These are phyloP conservation scores for Ganoderma resinaceum DNA, from an alignment of 1,284 basidiomycete genomes.

Conservation along the genomic window DNA sequence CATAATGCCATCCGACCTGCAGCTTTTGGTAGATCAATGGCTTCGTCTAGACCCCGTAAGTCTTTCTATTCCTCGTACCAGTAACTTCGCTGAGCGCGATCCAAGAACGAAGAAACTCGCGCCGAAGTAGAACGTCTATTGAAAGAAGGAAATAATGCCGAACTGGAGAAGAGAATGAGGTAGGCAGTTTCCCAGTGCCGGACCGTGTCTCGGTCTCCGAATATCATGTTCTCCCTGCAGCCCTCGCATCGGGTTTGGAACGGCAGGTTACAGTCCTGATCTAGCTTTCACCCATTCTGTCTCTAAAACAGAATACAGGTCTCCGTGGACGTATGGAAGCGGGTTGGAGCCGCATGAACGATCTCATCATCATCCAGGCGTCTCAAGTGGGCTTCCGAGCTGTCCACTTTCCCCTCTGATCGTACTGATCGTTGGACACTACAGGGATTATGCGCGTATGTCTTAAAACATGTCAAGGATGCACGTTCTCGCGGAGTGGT, in stretches of 20 bases:
- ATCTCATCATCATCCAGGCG: slow-evolving; percentile 82
- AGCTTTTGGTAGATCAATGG: slow-evolving; percentile 60
- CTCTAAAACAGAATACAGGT: slow-evolving; percentile 49
- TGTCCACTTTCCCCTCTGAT: slow-evolving; percentile 7
- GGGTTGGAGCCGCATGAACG: slow-evolving; percentile 88
- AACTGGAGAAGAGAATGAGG: slow-evolving; percentile 42
- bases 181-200: slow-evolving; percentile 8
- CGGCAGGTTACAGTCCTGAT: slow-evolving; percentile 68
- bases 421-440: slow-evolving; percentile 4
- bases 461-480: slow-evolving; percentile 56
- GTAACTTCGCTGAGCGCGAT: background rate
- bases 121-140: slow-evolving; percentile 38
- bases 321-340: slow-evolving; percentile 85
- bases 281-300: background rate
- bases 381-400: slow-evolving; percentile 64
- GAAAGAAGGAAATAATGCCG: slow-evolving; percentile 27
- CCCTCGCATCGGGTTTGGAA: slow-evolving; percentile 83
- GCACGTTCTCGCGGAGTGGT: slow-evolving; percentile 73
- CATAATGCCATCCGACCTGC: slow-evolving; percentile 33
- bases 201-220: background rate
- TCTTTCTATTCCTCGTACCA: background rate
- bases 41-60: slow-evolving; percentile 59
- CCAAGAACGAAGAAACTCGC: slow-evolving; percentile 37
- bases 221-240: slow-evolving; percentile 40
- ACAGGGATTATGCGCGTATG: slow-evolving; percentile 81